Evolutionary conservation across 805 yeast genomes (phyloP), one percentile per base, ranked within the genome.

Genomic region (Soucietia sequanensis): DNA sequence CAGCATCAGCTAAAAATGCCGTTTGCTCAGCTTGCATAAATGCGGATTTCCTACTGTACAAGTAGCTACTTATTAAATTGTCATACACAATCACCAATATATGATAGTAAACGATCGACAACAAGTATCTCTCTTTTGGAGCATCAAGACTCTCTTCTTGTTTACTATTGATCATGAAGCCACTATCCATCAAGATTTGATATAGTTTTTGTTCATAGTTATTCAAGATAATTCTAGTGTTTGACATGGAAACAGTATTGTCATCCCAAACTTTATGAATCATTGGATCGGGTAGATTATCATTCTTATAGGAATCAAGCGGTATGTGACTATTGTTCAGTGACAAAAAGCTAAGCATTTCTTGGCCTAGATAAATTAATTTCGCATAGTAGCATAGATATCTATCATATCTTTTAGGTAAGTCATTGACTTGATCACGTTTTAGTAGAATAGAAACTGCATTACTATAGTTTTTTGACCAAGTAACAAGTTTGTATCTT

Each of bases 61-160:
- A 44, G 29, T 46, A 48, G 34, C 67, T 55, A 47, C 72, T 70
- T n/a, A n/a, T n/a, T 18, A 74, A 60, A 41, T 67, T 72, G 43
- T 76, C 80, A 44, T 76, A 72, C 60, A 72, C 65, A 19, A 73
- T 62, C 70, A 75, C 69, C 27, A 73, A 46, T 21, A 75, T 48
- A 43, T 75, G 79, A 46, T 73, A 71, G 47, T 74, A 75, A 6
- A 72, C 67, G 12, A 75, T 62, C 3, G 68, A 63, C 12, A 72
- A 46, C 16, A 70, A 46, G 43, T 59, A 56, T 31, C 62, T 60
- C 40, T 65, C 72, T 40, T 62, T 62, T 1, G 70, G 54, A 10
- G 30, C 27, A 14, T 30, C 30, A n/a, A n/a, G n/a, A n/a, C n/a
- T n/a, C n/a, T n/a, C n/a, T 26, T 43, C 39, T 16, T 45, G 26